Conservation (phyloP, 2,329 filamentous ascomycete species). For the Endoconidiophora polonica region DNA sequence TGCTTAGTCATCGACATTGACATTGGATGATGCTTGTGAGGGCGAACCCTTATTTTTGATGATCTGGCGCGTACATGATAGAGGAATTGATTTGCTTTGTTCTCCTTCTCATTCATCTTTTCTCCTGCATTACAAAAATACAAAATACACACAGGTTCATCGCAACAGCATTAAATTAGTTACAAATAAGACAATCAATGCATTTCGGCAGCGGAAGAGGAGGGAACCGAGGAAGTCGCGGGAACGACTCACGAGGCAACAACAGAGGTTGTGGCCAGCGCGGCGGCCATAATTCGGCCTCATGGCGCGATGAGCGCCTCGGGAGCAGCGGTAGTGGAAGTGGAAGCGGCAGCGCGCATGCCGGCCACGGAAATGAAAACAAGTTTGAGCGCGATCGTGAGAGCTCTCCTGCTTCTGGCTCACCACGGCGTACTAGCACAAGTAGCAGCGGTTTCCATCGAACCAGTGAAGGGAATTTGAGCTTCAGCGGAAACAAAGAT, state of each 20-base stretch:
- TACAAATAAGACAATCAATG: not conserved
- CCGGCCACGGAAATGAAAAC: not conserved
- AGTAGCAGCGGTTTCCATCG: not conserved
- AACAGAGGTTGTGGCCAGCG: not conserved
- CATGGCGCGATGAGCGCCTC: constrained; percentile 3
- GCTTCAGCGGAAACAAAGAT: not conserved
- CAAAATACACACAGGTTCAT: not conserved
- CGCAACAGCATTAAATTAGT: not conserved
- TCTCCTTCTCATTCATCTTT: too few relatives aligned
- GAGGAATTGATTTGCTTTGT: too few relatives aligned
- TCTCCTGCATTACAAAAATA: too few relatives aligned
- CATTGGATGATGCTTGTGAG: not conserved
- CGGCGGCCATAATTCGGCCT: not conserved
- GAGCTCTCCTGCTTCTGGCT: not conserved
- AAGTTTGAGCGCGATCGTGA: constrained; percentile 8
- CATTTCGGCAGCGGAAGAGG: not conserved
- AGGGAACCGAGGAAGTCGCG: not conserved
- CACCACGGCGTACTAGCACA: not conserved
- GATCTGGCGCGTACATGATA: too few relatives aligned
- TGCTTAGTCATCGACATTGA: constrained; percentile 2
- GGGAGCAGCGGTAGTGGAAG: constrained; percentile 2
- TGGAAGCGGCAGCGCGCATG: not conserved
- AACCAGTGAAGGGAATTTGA: not conserved
- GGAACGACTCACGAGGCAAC: not conserved
- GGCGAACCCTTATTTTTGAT: too few relatives aligned